phyloP scores from a whole-genome alignment of 108 stramenopile genomes.

The Skeletonema grethae region DNA sequence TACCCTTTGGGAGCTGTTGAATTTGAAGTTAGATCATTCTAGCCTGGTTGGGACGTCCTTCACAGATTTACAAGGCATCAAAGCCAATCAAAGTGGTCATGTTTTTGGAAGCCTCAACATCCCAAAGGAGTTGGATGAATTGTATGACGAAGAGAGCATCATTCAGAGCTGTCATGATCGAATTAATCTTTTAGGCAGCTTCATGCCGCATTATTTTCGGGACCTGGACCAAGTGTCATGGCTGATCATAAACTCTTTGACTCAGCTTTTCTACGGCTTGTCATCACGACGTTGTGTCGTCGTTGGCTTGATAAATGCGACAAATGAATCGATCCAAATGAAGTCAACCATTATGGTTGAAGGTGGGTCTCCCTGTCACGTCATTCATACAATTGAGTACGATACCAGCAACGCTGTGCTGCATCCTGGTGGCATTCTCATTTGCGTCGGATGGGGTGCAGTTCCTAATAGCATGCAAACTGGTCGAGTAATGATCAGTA shows the following conservation, averaged over 20 bases:
- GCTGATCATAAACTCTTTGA: constrained; percentile 67
- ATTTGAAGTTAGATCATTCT: constrained; percentile 65
- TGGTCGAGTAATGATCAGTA: constrained; percentile 71
- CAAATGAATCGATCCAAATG: constrained; percentile 67
- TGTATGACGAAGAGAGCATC: constrained; percentile 64
- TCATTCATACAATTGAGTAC: constrained; percentile 69
- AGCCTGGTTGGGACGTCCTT: constrained; percentile 50
- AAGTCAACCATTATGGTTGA: constrained; percentile 70
- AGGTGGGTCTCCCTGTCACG: constrained; percentile 76
- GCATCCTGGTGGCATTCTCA: constrained; percentile 70
- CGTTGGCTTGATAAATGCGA: constrained; percentile 81
- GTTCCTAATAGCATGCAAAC: constrained; percentile 67
- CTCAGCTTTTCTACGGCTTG: constrained; percentile 73
- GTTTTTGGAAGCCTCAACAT: constrained; percentile 78
- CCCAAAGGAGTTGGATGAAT: constrained; percentile 30
- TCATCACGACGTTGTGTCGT: constrained; percentile 73
- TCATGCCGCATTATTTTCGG: constrained; percentile 52
- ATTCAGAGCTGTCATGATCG: constrained; percentile 71
- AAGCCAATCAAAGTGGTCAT: constrained; percentile 51
- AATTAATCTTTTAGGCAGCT: constrained; percentile 62
- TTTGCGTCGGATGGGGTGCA: constrained; percentile 81
- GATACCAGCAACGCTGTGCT: constrained; percentile 65
- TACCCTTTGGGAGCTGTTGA: constrained; percentile 52
- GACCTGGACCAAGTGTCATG: constrained; percentile 79
- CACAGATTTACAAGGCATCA: constrained; percentile 69